A percentile compares a stretch with the other conserved stretches of the same genome.
These are phyloP conservation scores for Glycyrrhiza uralensis DNA, from an alignment of 306 rosid genomes.

Conservation along the genomic window DNA sequence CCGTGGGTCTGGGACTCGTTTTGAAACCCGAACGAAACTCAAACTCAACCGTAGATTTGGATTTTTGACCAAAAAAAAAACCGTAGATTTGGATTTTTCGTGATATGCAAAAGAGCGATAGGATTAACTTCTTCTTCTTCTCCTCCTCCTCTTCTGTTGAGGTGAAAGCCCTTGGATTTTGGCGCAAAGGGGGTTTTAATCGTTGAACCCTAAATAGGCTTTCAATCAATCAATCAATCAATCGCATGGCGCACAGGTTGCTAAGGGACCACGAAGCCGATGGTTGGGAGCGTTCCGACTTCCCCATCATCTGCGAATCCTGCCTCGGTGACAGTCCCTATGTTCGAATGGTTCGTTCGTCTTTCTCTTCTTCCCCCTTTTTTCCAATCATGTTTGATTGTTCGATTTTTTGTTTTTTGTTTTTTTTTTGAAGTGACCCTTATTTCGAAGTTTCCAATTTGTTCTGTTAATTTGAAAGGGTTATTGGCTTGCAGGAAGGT, in stretches of 20 bases:
- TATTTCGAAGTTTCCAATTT: background rate
- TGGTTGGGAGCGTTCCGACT: constrained; percentile 64
- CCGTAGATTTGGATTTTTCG: background rate
- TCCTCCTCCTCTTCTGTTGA: background rate
- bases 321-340: constrained; percentile 60
- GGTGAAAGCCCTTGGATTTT: background rate
- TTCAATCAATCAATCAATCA: background rate
- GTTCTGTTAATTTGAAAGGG: background rate
- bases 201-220: background rate
- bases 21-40: background rate
- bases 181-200: background rate
- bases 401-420: background rate
- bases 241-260: constrained; percentile 51
- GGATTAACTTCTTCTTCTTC: no score
- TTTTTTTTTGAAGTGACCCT: background rate
- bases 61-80: no score
- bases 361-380: background rate
- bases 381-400: background rate
- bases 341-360: constrained; percentile 51
- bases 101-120: background rate
- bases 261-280: constrained; percentile 59
- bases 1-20: background rate
- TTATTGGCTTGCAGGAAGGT: background rate
- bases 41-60: background rate
- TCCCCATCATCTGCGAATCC: constrained; percentile 59